Conservation (phyloP, 2,329 filamentous ascomycete species). For the Alternaria ethzedia region DNA sequence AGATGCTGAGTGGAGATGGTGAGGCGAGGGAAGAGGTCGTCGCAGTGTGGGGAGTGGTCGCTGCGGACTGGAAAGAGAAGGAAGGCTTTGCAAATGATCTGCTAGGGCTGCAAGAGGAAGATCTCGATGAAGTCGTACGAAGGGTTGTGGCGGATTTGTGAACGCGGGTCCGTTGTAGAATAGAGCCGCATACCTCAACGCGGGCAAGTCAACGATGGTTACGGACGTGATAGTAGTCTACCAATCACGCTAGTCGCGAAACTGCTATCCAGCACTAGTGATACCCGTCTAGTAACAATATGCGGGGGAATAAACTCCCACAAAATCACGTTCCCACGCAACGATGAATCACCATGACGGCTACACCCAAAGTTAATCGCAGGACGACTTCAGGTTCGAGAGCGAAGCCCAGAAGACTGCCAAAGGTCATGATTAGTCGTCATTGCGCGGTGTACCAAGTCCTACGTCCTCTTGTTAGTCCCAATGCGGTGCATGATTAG, state of each 20-base stretch:
- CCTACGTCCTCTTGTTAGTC: neutral
- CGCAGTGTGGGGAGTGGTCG: conserved; percentile 43
- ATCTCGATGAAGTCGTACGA: conserved; percentile 38
- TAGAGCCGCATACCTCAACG: neutral
- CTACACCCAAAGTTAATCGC: neutral
- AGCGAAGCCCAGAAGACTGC: neutral
- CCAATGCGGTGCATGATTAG: neutral
- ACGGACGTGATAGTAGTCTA: neutral
- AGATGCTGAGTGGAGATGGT: conserved; percentile 41
- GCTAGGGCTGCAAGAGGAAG: conserved; percentile 40
- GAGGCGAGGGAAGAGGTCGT: conserved; percentile 44
- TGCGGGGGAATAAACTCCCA: neutral
- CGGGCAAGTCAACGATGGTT: neutral
- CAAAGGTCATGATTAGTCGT: neutral
- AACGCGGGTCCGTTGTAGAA: neutral
- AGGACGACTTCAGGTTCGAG: neutral
- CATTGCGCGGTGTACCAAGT: neutral
- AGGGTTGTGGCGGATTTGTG: conserved; percentile 26
- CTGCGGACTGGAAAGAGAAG: conserved; percentile 41
- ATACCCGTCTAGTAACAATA: neutral
- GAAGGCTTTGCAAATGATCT: conserved; percentile 41
- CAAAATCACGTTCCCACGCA: neutral
- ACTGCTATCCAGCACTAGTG: neutral
- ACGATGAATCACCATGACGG: neutral
- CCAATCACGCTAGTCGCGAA: neutral